A percentile compares a stretch with the other conserved stretches of the same genome.
These are phyloP conservation scores for Penicillium sp. DNA, from an alignment of 2,329 filamentous ascomycete species.

Conservation along the genomic window DNA sequence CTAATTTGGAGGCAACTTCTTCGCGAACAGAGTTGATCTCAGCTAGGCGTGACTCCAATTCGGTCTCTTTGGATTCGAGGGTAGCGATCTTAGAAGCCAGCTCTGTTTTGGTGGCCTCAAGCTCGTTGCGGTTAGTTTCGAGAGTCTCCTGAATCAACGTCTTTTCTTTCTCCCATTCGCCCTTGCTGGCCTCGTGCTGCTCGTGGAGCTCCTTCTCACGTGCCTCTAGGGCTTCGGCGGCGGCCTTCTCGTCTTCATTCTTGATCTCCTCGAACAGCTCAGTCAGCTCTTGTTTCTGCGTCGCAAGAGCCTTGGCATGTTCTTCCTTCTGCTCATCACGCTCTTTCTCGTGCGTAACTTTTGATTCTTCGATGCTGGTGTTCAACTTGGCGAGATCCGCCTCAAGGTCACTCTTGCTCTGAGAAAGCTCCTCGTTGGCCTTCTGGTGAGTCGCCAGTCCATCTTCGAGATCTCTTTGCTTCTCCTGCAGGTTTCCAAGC, in stretches of 20 bases:
- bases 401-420: conserved; percentile 51
- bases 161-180: conserved; percentile 43
- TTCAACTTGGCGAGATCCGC: conserved; percentile 42
- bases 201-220: conserved; percentile 51
- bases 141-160: conserved; percentile 44
- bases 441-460: conserved; percentile 50
- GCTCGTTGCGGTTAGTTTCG: conserved; percentile 39
- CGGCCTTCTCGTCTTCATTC: conserved; percentile 46
- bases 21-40: conserved; percentile 33
- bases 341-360: conserved; percentile 50
- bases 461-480: conserved; percentile 56
- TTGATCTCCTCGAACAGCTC: conserved; percentile 54
- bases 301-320: conserved; percentile 38
- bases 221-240: conserved; percentile 40
- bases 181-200: conserved; percentile 39
- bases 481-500: conserved; percentile 55
- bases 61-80: conserved; percentile 39
- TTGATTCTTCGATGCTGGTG: conserved; percentile 44
- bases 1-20: conserved; percentile 32
- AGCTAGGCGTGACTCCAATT: conserved; percentile 32
- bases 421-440: conserved; percentile 49
- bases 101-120: conserved; percentile 36
- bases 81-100: conserved; percentile 38
- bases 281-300: conserved; percentile 53
- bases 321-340: conserved; percentile 37